Percentiles rank a stretch among this genome's conserved stretches.
phyloP scores from a whole-genome alignment of 495 filamentous ascomycete genomes.

The Terfezia claveryi region DNA sequence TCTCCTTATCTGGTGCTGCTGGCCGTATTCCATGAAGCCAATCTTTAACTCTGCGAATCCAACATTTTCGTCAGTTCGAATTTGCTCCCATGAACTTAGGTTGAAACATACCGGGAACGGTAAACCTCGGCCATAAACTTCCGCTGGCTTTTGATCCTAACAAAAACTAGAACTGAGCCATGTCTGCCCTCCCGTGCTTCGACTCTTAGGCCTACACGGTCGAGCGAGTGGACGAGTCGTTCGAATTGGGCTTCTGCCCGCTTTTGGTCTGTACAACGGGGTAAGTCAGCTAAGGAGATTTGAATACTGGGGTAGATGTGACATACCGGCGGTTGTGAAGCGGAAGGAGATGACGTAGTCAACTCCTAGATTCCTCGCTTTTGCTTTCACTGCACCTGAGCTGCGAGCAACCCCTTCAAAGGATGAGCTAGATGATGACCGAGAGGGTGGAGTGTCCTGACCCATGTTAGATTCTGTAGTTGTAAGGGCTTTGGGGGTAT shows the following conservation, averaged over 20 bases:
- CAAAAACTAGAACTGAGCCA: conserved; percentile 59
- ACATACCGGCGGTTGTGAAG: conserved; percentile 38
- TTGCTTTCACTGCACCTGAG: conserved; percentile 9
- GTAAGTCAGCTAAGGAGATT: too few species aligned
- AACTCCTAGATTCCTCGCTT: conserved; percentile 40
- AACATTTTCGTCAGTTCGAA: background rate
- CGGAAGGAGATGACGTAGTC: conserved; percentile 84
- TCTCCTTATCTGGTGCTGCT: conserved; percentile 54
- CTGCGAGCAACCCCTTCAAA: background rate
- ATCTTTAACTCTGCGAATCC: conserved; percentile 53
- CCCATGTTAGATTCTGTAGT: too few species aligned
- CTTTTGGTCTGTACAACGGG: conserved; percentile 30
- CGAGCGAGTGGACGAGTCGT: conserved; percentile 48
- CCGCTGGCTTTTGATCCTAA: conserved; percentile 45
- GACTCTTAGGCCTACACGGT: conserved; percentile 52
- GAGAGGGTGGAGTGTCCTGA: too few species aligned
- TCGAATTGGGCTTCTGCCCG: conserved; percentile 51
- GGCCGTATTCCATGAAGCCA: conserved; percentile 84
- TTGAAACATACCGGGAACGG: conserved; percentile 33
- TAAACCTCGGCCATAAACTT: conserved; percentile 43
- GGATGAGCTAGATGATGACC: too few species aligned
- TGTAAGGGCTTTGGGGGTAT: too few species aligned
- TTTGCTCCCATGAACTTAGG: background rate
- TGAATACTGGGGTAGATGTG: too few species aligned
- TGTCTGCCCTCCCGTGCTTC: conserved; percentile 69